A percentile compares a stretch with the other conserved stretches of the same genome.
These are phyloP conservation scores for Colletotrichum musae DNA, from an alignment of 2,329 filamentous ascomycete genomes.

Conservation along the genomic window DNA sequence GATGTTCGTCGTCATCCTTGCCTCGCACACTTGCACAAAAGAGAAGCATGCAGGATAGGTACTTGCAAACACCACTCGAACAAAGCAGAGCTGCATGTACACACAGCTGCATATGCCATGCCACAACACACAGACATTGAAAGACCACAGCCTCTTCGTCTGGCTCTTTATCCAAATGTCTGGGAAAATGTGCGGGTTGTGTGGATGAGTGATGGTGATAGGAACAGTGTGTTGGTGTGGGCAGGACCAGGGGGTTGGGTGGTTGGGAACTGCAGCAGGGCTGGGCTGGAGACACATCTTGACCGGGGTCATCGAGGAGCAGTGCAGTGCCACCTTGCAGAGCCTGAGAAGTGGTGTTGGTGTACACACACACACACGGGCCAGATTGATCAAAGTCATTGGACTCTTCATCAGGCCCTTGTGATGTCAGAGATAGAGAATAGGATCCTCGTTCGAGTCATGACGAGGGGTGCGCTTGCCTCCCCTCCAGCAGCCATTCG, in stretches of 20 bases:
- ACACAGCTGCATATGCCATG: constrained; percentile 9
- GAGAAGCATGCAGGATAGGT: constrained; percentile 13
- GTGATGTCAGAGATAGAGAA: constrained; percentile 38
- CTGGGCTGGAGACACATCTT: constrained; percentile 31
- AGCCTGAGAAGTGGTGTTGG: neutral
- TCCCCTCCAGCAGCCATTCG: constrained; percentile 21
- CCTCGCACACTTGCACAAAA: constrained; percentile 5
- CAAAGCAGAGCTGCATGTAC: constrained; percentile 33
- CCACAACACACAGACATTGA: neutral
- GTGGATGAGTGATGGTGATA: constrained; percentile 34
- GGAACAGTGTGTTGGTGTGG: constrained; percentile 6
- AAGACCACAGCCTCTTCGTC: constrained; percentile 14
- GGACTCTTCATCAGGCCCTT: constrained; percentile 4
- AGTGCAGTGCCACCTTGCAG: constrained; percentile 1
- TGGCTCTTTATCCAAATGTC: constrained; percentile 10
- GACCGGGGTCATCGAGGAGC: constrained; percentile 30
- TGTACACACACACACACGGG: neutral
- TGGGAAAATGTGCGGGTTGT: constrained; percentile 8
- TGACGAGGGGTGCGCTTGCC: constrained; percentile 10
- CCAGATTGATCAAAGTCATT: constrained; percentile 14
- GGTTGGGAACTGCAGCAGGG: constrained; percentile 33
- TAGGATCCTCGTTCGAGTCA: constrained; percentile 33
- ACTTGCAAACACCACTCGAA: constrained; percentile 32
- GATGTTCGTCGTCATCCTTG: constrained; percentile 5
- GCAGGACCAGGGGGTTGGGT: constrained; percentile 17